Percentiles rank a stretch among this genome's conserved stretches.
Evolutionary conservation across 352 stramenopile genomes (phyloP).

Genomic region (Globisporangium okanoganense): DNA sequence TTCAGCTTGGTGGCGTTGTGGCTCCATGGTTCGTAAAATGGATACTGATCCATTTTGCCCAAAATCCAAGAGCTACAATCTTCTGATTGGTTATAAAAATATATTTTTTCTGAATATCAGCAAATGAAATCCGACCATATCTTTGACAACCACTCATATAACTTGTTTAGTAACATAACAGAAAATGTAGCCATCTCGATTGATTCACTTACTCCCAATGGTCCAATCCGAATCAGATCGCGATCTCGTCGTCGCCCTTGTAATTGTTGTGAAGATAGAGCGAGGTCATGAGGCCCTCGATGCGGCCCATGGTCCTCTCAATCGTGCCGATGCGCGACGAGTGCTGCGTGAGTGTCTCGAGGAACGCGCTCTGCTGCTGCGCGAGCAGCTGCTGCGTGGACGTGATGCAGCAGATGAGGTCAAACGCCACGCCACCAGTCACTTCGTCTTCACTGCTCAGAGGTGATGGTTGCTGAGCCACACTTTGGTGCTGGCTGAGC

Average conservation of each 20-base stretch:
- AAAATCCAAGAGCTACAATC: neutral
- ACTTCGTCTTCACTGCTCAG: neutral
- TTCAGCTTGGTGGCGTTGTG: slow-evolving; percentile 1
- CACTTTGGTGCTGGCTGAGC: neutral
- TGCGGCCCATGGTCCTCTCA: slow-evolving; percentile 38
- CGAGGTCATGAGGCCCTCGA: slow-evolving; percentile 31
- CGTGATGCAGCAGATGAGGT: slow-evolving; percentile 60
- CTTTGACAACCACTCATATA: slow-evolving; percentile 3
- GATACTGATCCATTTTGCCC: neutral
- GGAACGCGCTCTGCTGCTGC: slow-evolving; percentile 39
- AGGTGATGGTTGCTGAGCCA: neutral
- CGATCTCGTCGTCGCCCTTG: slow-evolving; percentile 1
- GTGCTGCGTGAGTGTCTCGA: slow-evolving; percentile 41
- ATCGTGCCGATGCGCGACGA: slow-evolving; percentile 53
- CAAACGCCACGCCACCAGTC: slow-evolving; percentile 19
- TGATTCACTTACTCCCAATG: too few relatives aligned
- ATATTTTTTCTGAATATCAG: neutral
- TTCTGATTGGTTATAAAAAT: slow-evolving; percentile 1
- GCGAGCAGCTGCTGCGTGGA: slow-evolving; percentile 64
- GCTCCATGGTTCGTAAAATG: slow-evolving; percentile 8
- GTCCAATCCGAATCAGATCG: slow-evolving; percentile 1
- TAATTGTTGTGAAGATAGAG: neutral
- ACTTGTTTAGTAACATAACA: neutral
- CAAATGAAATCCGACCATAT: neutral
- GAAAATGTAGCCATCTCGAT: slow-evolving; percentile 1